Conservation (phyloP, 208 protist species). For the Naegleria lovaniensis region DNA sequence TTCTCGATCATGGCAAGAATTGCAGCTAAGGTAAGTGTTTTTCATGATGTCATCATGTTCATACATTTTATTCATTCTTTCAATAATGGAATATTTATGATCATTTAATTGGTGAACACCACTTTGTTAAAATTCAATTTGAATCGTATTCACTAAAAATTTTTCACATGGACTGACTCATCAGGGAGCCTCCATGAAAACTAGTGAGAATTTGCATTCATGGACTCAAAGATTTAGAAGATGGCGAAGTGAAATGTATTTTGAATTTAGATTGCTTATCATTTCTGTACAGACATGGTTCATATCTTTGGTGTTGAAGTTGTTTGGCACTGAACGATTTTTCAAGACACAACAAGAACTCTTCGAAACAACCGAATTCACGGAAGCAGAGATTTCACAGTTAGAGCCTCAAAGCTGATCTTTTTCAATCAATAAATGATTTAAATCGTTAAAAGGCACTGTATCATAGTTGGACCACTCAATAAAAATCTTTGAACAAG, state of each 20-base stretch:
- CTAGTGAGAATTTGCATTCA: not conserved
- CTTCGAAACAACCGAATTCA: not conserved
- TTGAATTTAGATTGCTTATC: not conserved
- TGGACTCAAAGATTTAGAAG: not conserved
- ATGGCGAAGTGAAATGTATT: not conserved
- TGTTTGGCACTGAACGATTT: not conserved
- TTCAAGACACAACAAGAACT: not conserved
- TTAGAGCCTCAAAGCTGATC: no score
- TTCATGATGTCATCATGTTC: no score
- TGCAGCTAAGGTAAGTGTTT: not conserved
- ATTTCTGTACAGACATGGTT: not conserved
- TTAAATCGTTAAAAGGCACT: no score
- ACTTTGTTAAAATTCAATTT: no score
- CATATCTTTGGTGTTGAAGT: not conserved
- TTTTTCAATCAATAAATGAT: no score
- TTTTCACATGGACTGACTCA: no score
- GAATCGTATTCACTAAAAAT: no score
- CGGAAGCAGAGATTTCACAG: not conserved
- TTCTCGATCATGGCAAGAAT: not conserved
- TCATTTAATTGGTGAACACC: no score
- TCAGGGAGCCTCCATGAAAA: not conserved
- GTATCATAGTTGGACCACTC: no score
- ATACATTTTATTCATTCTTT: no score
- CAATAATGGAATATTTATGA: no score
- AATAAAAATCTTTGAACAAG: no score